These are phyloP conservation scores for Clitopilus passeckerianus DNA, from an alignment of 768 basidiomycete genomes.

Conservation along the genomic window DNA sequence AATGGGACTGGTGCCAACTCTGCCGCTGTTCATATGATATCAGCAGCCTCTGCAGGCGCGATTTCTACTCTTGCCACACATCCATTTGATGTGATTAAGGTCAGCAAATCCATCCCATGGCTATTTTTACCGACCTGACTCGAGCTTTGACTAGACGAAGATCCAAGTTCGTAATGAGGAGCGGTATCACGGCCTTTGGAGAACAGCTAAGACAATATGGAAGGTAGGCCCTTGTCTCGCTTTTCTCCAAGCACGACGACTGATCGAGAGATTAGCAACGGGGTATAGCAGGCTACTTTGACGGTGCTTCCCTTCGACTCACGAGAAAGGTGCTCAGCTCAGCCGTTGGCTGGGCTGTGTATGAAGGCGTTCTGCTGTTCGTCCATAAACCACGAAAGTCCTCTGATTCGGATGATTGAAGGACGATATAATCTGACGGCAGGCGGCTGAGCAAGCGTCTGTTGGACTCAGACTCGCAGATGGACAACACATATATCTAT, in stretches of 20 bases:
- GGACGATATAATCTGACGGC: too few relatives aligned
- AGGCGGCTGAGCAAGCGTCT: too few relatives aligned
- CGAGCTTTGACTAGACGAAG: conserved; percentile 55
- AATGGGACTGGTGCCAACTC: conserved; percentile 39
- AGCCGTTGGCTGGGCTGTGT: conserved; percentile 90
- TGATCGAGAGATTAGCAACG: conserved; percentile 53
- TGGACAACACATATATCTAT: not conserved
- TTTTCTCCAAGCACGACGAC: not conserved
- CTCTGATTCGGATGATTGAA: not conserved
- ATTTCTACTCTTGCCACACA: conserved; percentile 84
- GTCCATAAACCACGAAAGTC: conserved; percentile 25
- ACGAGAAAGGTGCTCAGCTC: conserved; percentile 85
- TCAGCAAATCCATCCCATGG: conserved; percentile 17
- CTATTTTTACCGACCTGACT: not conserved
- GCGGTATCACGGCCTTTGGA: conserved; percentile 65
- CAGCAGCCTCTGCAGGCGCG: conserved; percentile 78
- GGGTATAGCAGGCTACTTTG: conserved; percentile 77
- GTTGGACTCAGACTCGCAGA: too few relatives aligned
- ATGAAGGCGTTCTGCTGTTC: conserved; percentile 71
- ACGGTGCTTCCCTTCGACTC: conserved; percentile 78
- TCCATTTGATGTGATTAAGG: conserved; percentile 94
- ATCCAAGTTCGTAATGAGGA: conserved; percentile 85
- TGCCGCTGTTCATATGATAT: conserved; percentile 51
- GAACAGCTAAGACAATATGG: conserved; percentile 65
- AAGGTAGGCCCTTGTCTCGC: conserved; percentile 37